Evolutionary conservation across 306 rosid species (phyloP).

Genomic region (Glycine soja): DNA sequence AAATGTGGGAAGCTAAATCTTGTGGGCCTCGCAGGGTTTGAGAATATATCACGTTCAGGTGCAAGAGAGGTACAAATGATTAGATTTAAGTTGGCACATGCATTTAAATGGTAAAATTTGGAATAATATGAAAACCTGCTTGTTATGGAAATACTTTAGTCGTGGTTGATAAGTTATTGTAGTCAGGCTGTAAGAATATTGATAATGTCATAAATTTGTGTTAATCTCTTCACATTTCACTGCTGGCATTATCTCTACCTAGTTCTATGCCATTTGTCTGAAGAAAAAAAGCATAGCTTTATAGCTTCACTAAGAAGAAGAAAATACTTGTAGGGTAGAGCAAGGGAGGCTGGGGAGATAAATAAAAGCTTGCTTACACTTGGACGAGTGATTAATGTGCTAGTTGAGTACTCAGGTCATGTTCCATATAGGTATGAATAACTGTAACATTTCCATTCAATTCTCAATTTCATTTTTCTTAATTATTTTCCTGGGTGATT

Average conservation of each 20-base stretch:
- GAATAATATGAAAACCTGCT: constrained; percentile 18
- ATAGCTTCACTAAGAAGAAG: constrained; percentile 37
- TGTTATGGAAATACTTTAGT: constrained; percentile 3
- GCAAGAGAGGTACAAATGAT: constrained; percentile 86
- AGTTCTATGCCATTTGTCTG: no score
- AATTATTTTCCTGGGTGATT: constrained; percentile 2
- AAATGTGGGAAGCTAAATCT: constrained; percentile 98
- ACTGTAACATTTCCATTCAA: constrained; percentile 24
- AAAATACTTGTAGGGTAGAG: constrained; percentile 87
- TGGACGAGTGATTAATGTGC: no score
- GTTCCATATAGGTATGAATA: no score
- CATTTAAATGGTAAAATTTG: no score
- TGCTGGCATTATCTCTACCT: no score
- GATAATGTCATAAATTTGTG: constrained; percentile 4
- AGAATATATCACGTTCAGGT: constrained; percentile 99
- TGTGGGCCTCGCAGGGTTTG: constrained; percentile 99
- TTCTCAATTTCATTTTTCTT: constrained; percentile 5
- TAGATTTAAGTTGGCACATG: constrained; percentile 36
- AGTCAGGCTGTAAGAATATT: constrained; percentile 18
- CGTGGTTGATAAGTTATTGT: constrained; percentile 23
- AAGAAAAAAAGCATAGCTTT: background rate
- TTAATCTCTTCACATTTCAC: no score
- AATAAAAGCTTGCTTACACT: no score
- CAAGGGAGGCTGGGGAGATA: no score
- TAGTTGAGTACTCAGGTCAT: no score